phyloP scores from a whole-genome alignment of 1,284 basidiomycete genomes.

The Pseudozyma thailandica region DNA sequence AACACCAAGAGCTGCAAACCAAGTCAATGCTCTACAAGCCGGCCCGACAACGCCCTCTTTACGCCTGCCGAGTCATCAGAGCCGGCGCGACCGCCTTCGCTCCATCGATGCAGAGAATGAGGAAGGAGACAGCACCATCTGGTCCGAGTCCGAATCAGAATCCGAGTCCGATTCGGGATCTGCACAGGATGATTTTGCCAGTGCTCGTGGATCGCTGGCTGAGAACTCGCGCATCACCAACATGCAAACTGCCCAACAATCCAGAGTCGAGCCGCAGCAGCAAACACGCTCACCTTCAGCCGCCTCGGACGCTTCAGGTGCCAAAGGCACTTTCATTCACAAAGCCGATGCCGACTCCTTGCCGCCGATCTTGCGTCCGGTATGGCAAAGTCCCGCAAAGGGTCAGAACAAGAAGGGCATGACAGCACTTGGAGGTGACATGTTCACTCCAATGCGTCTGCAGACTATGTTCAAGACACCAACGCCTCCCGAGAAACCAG shows the following conservation, averaged over 20 bases:
- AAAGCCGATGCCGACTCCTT: constrained; percentile 57
- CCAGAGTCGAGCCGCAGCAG: constrained; percentile 15
- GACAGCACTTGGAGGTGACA: constrained; percentile 58
- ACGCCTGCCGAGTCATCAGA: constrained; percentile 39
- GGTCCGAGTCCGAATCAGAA: constrained; percentile 40
- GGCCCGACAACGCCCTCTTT: constrained; percentile 44
- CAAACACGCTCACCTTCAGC: constrained; percentile 18
- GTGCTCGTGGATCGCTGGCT: constrained; percentile 38
- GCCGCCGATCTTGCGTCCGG: constrained; percentile 59
- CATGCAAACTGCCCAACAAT: constrained; percentile 24
- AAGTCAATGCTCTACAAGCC: constrained; percentile 12
- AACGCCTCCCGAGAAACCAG: constrained; percentile 39
- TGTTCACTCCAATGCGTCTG: constrained; percentile 63
- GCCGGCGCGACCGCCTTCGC: constrained; percentile 12
- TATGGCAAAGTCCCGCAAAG: constrained; percentile 56
- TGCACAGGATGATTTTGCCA: constrained; percentile 41
- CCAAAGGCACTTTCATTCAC: constrained; percentile 61
- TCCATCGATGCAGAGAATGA: constrained; percentile 24
- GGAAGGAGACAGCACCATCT: constrained; percentile 39
- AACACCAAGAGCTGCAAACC: constrained; percentile 3
- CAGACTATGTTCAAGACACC: constrained; percentile 64
- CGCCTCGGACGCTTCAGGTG: constrained; percentile 24
- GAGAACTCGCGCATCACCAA: constrained; percentile 43
- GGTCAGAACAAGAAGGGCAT: constrained; percentile 29
- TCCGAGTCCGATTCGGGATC: constrained; percentile 26